Evolutionary conservation across 2,329 filamentous ascomycete species (phyloP).

Genomic region (Bipolaris cookei): DNA sequence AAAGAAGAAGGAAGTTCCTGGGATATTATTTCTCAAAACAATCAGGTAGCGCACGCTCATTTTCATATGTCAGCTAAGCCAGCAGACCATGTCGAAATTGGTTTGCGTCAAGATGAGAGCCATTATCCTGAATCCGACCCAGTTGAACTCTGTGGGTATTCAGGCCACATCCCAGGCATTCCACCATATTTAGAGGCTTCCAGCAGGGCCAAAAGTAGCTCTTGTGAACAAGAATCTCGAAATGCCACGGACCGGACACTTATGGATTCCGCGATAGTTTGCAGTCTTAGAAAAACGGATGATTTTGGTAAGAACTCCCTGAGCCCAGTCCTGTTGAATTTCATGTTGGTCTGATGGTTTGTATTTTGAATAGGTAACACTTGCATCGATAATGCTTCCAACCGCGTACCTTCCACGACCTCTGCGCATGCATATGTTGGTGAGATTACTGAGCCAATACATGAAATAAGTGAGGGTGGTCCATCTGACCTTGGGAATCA

Average conservation of each 20-base stretch:
- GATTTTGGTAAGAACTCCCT: constrained; percentile 24
- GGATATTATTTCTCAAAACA: not conserved
- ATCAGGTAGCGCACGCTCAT: not conserved
- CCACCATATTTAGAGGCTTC: not conserved
- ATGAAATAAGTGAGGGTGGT: constrained; percentile 20
- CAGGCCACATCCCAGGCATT: not conserved
- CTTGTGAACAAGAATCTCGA: constrained; percentile 23
- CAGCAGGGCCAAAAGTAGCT: constrained; percentile 19
- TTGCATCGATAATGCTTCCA: not conserved
- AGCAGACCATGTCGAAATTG: not conserved
- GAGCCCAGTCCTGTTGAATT: not conserved
- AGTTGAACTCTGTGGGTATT: too few species aligned
- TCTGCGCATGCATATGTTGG: not conserved
- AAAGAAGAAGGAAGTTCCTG: not conserved
- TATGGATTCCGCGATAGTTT: constrained; percentile 25
- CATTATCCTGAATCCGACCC: not conserved
- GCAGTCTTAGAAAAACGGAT: constrained; percentile 20
- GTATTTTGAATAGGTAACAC: constrained; percentile 15
- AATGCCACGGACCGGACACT: constrained; percentile 9
- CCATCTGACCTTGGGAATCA: constrained; percentile 6
- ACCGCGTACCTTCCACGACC: not conserved
- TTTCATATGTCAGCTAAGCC: not conserved
- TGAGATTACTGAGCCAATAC: constrained; percentile 1
- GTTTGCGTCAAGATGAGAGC: not conserved
- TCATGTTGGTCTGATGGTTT: constrained; percentile 18